These are phyloP conservation scores for Lodderomyces margitis DNA, from an alignment of 1,139 yeast species.

Conservation along the genomic window DNA sequence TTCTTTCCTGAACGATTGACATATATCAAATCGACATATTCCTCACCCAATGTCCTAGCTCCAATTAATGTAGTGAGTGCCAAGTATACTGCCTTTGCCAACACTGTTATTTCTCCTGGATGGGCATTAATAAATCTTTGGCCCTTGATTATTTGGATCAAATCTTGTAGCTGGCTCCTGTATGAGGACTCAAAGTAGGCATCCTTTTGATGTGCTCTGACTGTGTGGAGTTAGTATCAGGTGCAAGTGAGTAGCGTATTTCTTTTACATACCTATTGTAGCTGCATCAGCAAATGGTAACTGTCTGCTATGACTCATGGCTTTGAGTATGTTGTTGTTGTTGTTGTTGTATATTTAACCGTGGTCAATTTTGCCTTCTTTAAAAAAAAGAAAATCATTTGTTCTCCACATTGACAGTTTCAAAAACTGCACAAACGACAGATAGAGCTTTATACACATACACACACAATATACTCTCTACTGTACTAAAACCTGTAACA, in stretches of 20 bases:
- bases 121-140: conserved; percentile 66
- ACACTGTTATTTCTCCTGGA: conserved; percentile 60
- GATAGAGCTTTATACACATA: too few relatives aligned
- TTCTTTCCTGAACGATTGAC: conserved; percentile 51
- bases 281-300: conserved; percentile 51
- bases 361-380: background rate
- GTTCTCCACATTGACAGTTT: background rate
- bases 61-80: conserved; percentile 72
- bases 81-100: conserved; percentile 60
- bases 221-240: conserved; percentile 17
- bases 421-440: too few relatives aligned
- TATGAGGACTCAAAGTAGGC: conserved; percentile 62
- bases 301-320: conserved; percentile 16
- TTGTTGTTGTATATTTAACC: background rate
- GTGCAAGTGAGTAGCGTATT: background rate
- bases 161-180: conserved; percentile 54
- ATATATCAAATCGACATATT: conserved; percentile 82
- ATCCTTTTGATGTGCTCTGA: conserved; percentile 89
- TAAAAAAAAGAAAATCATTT: background rate
- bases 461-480: background rate
- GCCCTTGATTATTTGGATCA: conserved; percentile 57
- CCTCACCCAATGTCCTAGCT: conserved; percentile 87
- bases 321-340: background rate
- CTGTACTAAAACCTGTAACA: too few relatives aligned
- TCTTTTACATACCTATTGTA: conserved; percentile 39